phyloP scores from a whole-genome alignment of 108 stramenopile species.

The Nannochloropsis granulata region DNA sequence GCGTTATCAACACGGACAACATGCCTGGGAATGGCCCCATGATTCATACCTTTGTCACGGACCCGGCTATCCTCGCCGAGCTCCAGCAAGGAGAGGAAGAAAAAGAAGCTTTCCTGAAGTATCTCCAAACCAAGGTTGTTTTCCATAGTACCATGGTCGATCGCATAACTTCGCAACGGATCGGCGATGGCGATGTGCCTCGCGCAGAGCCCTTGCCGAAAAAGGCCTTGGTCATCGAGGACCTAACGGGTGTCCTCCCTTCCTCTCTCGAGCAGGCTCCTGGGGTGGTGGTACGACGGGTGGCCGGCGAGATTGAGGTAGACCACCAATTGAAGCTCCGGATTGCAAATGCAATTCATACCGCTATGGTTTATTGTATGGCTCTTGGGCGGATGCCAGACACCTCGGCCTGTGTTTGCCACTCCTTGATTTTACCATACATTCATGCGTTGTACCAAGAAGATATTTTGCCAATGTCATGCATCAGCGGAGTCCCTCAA shows the following conservation, averaged over 20 bases:
- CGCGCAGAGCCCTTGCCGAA: slow-evolving; percentile 55
- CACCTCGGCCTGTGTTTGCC: slow-evolving; percentile 17
- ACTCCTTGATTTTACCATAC: slow-evolving; percentile 39
- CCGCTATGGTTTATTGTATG: slow-evolving; percentile 53
- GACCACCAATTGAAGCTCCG: slow-evolving; percentile 69
- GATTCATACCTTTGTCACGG: slow-evolving; percentile 46
- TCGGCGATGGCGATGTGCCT: slow-evolving; percentile 47
- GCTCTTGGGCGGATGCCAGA: slow-evolving; percentile 46
- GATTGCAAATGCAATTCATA: slow-evolving; percentile 78
- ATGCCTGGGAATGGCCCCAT: slow-evolving; percentile 60
- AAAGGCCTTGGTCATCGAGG: slow-evolving; percentile 61
- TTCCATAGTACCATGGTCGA: slow-evolving; percentile 78
- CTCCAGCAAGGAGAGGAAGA: neutral
- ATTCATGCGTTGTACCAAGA: slow-evolving; percentile 51
- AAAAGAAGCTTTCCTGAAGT: neutral
- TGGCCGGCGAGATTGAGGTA: slow-evolving; percentile 32
- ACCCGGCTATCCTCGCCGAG: neutral
- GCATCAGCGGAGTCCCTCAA: slow-evolving; percentile 11
- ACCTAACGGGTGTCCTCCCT: neutral
- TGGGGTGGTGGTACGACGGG: neutral
- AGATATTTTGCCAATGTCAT: slow-evolving; percentile 48
- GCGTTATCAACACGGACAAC: slow-evolving; percentile 67
- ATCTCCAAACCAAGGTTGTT: slow-evolving; percentile 31
- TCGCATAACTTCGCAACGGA: slow-evolving; percentile 62
- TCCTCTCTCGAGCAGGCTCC: neutral